Evolutionary conservation across 108 stramenopile genomes (phyloP).

Genomic region (Discostella pseudostelligera): DNA sequence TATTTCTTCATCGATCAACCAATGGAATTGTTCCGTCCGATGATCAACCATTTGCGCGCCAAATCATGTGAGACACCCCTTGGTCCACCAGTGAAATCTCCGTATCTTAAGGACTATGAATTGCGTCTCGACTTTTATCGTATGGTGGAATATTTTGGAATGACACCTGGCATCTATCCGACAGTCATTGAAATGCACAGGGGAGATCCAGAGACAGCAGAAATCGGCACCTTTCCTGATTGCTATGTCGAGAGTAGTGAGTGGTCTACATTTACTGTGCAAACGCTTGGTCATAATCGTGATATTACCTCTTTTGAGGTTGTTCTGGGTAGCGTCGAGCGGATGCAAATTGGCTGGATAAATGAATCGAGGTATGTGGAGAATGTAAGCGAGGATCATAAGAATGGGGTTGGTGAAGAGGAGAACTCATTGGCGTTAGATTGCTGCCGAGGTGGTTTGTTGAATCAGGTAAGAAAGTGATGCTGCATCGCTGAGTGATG

Average conservation of each 20-base stretch:
- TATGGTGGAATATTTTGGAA: conserved; percentile 63
- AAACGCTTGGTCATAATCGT: conserved; percentile 41
- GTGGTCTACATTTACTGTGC: conserved; percentile 48
- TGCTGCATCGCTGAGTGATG: too few relatives aligned
- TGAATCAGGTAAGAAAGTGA: too few relatives aligned
- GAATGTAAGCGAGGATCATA: conserved; percentile 39
- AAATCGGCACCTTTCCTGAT: conserved; percentile 33
- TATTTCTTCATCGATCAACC: conserved; percentile 68
- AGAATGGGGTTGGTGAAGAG: conserved; percentile 49
- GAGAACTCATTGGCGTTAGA: conserved; percentile 40
- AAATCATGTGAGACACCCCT: conserved; percentile 39
- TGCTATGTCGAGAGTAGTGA: conserved; percentile 27
- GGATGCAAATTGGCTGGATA: conserved; percentile 41
- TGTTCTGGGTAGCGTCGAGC: conserved; percentile 44
- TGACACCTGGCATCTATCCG: conserved; percentile 53
- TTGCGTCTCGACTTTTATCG: conserved; percentile 43
- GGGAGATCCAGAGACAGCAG: conserved; percentile 32
- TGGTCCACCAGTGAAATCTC: conserved; percentile 40
- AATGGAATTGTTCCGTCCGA: conserved; percentile 45
- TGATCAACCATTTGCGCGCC: conserved; percentile 54
- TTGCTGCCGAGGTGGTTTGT: conserved; percentile 41
- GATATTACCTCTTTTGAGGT: conserved; percentile 43
- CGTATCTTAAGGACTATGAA: conserved; percentile 29
- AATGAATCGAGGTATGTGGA: conserved; percentile 32
- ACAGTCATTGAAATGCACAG: conserved; percentile 47